phyloP scores from a whole-genome alignment of 2,329 filamentous ascomycete genomes.

The Pseudopyrenochaeta lycopersici region DNA sequence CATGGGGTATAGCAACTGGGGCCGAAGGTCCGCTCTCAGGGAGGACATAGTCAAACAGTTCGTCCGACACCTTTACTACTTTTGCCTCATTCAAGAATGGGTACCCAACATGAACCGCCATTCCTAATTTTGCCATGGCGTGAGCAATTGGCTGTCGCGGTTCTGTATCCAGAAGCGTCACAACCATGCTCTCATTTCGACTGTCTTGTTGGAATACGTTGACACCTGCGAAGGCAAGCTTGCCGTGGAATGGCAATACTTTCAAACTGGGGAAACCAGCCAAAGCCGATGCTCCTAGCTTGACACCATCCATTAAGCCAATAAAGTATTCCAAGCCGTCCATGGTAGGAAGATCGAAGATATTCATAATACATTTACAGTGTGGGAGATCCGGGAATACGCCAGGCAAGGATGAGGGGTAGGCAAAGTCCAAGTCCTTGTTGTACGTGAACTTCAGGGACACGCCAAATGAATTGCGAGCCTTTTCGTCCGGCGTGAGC shows the following conservation, averaged over 20 bases:
- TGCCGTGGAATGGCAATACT: slow-evolving; percentile 82
- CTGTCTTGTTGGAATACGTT: slow-evolving; percentile 96
- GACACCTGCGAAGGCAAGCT: slow-evolving; percentile 86
- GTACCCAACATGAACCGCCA: slow-evolving; percentile 90
- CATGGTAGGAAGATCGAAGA: slow-evolving; percentile 91
- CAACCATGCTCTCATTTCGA: slow-evolving; percentile 93
- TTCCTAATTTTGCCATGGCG: slow-evolving; percentile 81
- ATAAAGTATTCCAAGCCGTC: slow-evolving; percentile 87
- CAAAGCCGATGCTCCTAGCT: slow-evolving; percentile 82
- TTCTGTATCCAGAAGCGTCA: slow-evolving; percentile 82
- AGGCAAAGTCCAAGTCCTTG: slow-evolving; percentile 77
- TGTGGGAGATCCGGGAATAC: slow-evolving; percentile 88
- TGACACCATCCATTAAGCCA: slow-evolving; percentile 83
- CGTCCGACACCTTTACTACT: slow-evolving; percentile 87
- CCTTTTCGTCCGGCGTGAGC: slow-evolving; percentile 79
- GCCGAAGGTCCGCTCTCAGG: slow-evolving; percentile 69
- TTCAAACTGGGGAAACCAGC: slow-evolving; percentile 93
- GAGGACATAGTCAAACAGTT: slow-evolving; percentile 87
- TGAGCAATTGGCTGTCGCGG: slow-evolving; percentile 72
- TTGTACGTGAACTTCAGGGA: slow-evolving; percentile 93
- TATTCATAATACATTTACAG: slow-evolving; percentile 94
- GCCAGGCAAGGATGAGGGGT: slow-evolving; percentile 86
- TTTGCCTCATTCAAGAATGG: slow-evolving; percentile 96
- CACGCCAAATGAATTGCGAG: slow-evolving; percentile 89
- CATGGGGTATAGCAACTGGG: slow-evolving; percentile 74